Conservation (phyloP, 73 alveolate genomes). For the Paramecium bursaria region DNA sequence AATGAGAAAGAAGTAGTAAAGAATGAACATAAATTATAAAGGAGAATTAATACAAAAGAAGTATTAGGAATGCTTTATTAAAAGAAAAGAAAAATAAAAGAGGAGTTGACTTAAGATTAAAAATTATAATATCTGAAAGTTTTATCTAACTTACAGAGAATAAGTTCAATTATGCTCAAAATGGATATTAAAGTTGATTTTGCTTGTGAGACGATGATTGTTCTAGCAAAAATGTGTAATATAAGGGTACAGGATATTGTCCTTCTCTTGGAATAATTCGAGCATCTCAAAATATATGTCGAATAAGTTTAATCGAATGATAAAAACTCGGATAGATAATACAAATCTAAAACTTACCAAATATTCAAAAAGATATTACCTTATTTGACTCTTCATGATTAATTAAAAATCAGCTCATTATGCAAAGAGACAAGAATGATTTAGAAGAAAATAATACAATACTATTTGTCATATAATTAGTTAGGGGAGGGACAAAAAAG, state of each 20-base stretch:
- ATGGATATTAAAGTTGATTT: conserved; percentile 41
- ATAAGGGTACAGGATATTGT: conserved; percentile 18
- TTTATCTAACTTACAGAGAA: neutral
- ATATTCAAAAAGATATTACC: conserved; percentile 17
- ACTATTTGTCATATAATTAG: neutral
- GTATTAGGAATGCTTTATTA: conserved; percentile 4
- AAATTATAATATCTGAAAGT: conserved; percentile 23
- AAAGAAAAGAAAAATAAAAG: conserved; percentile 20
- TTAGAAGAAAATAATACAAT: neutral
- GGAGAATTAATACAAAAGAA: neutral
- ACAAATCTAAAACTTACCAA: neutral
- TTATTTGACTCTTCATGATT: conserved; percentile 4
- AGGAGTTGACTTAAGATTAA: conserved; percentile 13
- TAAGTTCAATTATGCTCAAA: conserved; percentile 28
- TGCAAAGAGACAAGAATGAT: neutral
- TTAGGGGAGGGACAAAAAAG: conserved; percentile 1
- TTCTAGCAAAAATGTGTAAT: conserved; percentile 40
- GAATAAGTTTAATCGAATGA: conserved; percentile 28
- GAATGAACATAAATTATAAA: neutral
- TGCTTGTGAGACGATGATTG: conserved; percentile 35
- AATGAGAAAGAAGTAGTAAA: conserved; percentile 18
- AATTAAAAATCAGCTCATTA: neutral
- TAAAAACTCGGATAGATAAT: neutral
- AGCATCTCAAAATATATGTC: conserved; percentile 26
- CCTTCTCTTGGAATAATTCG: conserved; percentile 28